Base-by-base conservation (phyloP, 768 basidiomycete species). In the Leccinum olivaceopallidum region DNA sequence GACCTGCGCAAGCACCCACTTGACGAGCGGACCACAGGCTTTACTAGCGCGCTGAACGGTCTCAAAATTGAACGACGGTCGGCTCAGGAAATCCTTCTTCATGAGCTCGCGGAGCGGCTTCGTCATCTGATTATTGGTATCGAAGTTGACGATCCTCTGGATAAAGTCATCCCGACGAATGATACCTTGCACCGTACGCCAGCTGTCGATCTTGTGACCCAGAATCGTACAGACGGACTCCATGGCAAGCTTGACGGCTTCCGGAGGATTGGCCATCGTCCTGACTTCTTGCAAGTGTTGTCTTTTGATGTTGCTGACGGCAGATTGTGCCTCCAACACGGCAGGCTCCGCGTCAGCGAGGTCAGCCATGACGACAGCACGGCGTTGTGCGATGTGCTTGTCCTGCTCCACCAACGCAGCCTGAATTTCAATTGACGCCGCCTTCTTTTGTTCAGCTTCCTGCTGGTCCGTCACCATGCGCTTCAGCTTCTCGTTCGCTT, bases 401-500 rank as follows among this genome's bases (percentile, higher is more conserved):
- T 98, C 94, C 73, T 98, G 95, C 72, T 94, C 87, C 16, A 90
- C 92, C 53, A 98, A 81, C 24, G 93, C 94, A 2, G 93, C 92
- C 71, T 98, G 95, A 51, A 98, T 95, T 74, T 95, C 86, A 65
- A 98, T 94, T 8, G 97, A 99, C 0, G 94, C 95, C 2, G 91
- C 83, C 72, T 98, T 98, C 84, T 98, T 97, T 73, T 95, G 93
- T 70, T 99, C 97, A 3, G 97, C 97, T 71, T 98, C 96, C 71
- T 98, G 96, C 75, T 99, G 96, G 75, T 98, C 96, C 7, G 92
- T 83, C 14, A 99, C 95, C 96, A 99, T 98, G 59, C 94, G 92
- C 74, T 92, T 89, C 44, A 99, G 83, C 76, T 99, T 99, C 70
- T 94, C 93, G 73, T 99, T 98, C 12, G 97, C 97, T 75, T 98